A percentile compares a stretch with the other conserved stretches of the same genome.
phyloP scores from a whole-genome alignment of 345 rosid genomes.

The sweet orange (Citrus sinensis) region DVS_A1.0 CM039164.1:18122001-18122500 shows the following conservation, averaged over 20 bases:
- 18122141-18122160: constrained; percentile 32
- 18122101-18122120: constrained; percentile 35
- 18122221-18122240: constrained; percentile 21
- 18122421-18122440: not conserved
- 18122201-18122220: constrained; percentile 39
- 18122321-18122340: constrained; percentile 44
- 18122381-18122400: not conserved
- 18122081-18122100: constrained; percentile 43
- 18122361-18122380: not conserved
- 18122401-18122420: no score
- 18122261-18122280: constrained; percentile 15
- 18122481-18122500: not conserved
- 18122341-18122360: constrained; percentile 27
- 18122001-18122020: constrained; percentile 41
- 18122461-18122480: not conserved
- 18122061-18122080: constrained; percentile 31
- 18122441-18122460: not conserved
- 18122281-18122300: constrained; percentile 40
- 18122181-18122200: constrained; percentile 41
- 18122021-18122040: constrained; percentile 29
- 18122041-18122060: constrained; percentile 26
- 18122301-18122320: constrained; percentile 42
- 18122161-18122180: constrained; percentile 35
- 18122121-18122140: constrained; percentile 32
- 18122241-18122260: constrained; percentile 34